Base-by-base conservation (phyloP, 2,329 filamentous ascomycete genomes). In the Xylaria sp. region DNA sequence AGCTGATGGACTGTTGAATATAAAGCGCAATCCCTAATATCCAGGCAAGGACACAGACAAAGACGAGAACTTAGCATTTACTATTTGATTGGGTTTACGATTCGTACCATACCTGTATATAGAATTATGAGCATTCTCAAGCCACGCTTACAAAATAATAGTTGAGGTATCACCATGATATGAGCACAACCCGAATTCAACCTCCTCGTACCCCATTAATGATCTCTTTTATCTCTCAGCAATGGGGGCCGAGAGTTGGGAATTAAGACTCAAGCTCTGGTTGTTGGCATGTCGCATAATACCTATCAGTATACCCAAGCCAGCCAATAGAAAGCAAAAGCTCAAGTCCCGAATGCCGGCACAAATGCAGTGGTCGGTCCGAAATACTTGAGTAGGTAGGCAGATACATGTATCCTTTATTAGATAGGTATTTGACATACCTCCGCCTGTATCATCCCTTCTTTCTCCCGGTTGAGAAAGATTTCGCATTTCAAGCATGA, bases 321-420 rank as follows among this genome's bases (percentile, higher is more conserved):
- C 17, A 57, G 15, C 57, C 40, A 51, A 56, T 44, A 54, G 33
- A 40, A 59, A 58, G 44, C 62, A 58, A 9, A 17, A n/a, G 28
- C 65, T 59, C 65, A 63, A 42, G 20, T 70, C 61, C 48, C 58
- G 61, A 63, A 58, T 38, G 49, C 40, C 56, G 58, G 44, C 7
- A 64, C 9, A 40, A n/a, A 48, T 60, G 44, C 46, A 51, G n/a
- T 40, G 23, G 36, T 58, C 33, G 38, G 54, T 58, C 53, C 53
- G 53, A 56, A 23, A n/a, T 38, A 58, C 6, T 17, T 31, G 9
- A 4, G 6, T n/a, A 53, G n/a, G 31, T 23, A 36, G n/a, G 26
- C 6, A 31, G 28, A 2, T 26, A 23, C 49, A 51, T 11, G 48
- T 51, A 54, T 36, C 51, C 5, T 49, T 33, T 10, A 33, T 33